phyloP scores from a whole-genome alignment of 2,329 filamentous ascomycete species.

The Sporothrix dimorphospora region DNA sequence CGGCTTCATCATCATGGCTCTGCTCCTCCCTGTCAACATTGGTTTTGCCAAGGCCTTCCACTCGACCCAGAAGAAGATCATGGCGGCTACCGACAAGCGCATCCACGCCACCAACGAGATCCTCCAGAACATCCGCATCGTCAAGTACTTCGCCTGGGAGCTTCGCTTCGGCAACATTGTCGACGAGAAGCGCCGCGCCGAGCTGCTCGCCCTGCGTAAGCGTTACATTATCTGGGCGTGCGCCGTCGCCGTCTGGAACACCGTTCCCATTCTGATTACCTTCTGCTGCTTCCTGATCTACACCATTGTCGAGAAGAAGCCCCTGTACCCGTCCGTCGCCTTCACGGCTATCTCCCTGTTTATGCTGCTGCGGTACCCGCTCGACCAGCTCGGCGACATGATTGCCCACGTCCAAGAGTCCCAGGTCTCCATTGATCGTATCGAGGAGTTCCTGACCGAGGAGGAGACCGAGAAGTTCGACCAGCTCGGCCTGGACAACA shows the following conservation, averaged over 20 bases:
- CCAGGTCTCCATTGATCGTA: constrained; percentile 94
- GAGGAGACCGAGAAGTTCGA: constrained; percentile 95
- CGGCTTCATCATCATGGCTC: constrained; percentile 85
- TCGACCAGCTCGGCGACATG: constrained; percentile 98
- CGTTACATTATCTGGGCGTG: constrained; percentile 90
- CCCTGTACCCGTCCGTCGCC: constrained; percentile 85
- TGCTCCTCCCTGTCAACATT: constrained; percentile 89
- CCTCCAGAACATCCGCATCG: constrained; percentile 95
- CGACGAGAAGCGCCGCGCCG: constrained; percentile 80
- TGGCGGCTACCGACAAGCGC: constrained; percentile 90
- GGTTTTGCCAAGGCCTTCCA: constrained; percentile 84
- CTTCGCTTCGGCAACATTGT: constrained; percentile 84
- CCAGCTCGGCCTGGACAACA: constrained; percentile 73
- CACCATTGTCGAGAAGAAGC: constrained; percentile 86
- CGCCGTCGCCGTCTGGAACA: constrained; percentile 95
- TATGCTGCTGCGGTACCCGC: constrained; percentile 85
- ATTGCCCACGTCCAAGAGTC: constrained; percentile 97
- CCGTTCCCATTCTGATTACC: constrained; percentile 90
- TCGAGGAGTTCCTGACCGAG: constrained; percentile 90
- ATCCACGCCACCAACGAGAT: constrained; percentile 98
- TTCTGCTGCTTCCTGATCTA: constrained; percentile 96
- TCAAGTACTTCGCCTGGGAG: constrained; percentile 99
- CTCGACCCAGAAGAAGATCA: constrained; percentile 84
- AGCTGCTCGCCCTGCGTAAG: constrained; percentile 76
- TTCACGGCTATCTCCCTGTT: constrained; percentile 97